A percentile compares a stretch with the other conserved stretches of the same genome.
Evolutionary conservation across 345 rosid genomes (phyloP).

Genomic region (Sonneratia caseolaris): DNA sequence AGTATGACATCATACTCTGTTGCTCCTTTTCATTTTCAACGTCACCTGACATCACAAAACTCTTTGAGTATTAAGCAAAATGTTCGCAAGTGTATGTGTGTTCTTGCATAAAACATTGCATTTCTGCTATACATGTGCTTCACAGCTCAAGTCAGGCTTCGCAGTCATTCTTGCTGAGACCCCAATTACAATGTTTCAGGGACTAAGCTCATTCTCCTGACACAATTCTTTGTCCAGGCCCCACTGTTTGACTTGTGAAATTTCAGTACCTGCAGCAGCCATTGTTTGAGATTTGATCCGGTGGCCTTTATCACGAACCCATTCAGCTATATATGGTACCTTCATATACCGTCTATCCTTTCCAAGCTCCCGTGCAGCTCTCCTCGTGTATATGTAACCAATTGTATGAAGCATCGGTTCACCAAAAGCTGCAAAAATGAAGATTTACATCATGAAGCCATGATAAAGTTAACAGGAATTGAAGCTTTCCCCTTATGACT

Average conservation of each 20-base stretch:
- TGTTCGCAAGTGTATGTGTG: too few species aligned
- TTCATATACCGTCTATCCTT: slow-evolving; percentile 75
- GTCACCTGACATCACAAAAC: too few species aligned
- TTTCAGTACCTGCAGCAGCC: slow-evolving; percentile 78
- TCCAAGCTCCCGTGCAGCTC: slow-evolving; percentile 79
- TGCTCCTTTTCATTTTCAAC: too few species aligned
- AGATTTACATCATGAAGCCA: neutral
- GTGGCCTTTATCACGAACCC: slow-evolving; percentile 97
- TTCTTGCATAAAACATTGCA: neutral
- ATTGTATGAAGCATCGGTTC: slow-evolving; percentile 95
- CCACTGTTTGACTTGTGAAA: neutral
- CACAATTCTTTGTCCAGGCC: neutral
- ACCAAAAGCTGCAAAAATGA: slow-evolving; percentile 59
- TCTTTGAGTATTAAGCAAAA: too few species aligned
- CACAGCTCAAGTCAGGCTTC: too few species aligned
- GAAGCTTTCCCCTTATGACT: neutral
- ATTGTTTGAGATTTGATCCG: slow-evolving; percentile 80
- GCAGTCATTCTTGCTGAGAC: too few species aligned
- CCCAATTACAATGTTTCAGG: neutral
- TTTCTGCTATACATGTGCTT: neutral
- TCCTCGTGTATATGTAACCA: slow-evolving; percentile 86
- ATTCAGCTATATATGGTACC: slow-evolving; percentile 90
- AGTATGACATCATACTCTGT: too few species aligned
- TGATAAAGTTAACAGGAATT: neutral
- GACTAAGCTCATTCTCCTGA: neutral